phyloP scores from a whole-genome alignment of 352 stramenopile species.

The Globisporangium perplexum region DNA sequence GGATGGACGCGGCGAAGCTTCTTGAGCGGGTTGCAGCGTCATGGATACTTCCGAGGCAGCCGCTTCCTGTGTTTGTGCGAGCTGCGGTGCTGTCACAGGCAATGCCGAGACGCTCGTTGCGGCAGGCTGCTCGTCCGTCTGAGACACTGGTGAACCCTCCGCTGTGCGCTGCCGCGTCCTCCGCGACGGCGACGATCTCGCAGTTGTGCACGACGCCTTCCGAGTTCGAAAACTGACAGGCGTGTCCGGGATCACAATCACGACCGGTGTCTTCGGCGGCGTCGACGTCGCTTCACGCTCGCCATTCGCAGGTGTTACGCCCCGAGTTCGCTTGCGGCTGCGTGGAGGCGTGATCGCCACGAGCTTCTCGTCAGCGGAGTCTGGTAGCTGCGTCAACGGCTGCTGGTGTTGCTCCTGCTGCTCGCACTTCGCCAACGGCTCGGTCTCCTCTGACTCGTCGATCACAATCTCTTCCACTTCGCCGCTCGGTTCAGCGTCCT shows the following conservation, averaged over 20 bases:
- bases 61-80: neutral
- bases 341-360: neutral
- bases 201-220: neutral
- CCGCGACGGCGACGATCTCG: neutral
- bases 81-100: neutral
- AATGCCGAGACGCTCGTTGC: neutral
- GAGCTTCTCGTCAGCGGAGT: neutral
- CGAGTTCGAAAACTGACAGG: neutral
- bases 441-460: neutral
- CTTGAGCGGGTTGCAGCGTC: no score
- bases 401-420: neutral
- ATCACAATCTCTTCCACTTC: neutral
- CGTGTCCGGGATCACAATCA: neutral
- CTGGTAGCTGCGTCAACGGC: neutral
- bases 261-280: neutral
- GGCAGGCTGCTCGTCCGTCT: neutral
- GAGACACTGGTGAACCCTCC: neutral
- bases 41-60: neutral
- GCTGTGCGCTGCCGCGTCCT: neutral
- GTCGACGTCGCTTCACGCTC: neutral
- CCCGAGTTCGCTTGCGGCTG: neutral
- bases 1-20: neutral
- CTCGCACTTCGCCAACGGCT: neutral
- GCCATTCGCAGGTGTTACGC: neutral
- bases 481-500: neutral